Percentiles rank a stretch among this genome's conserved stretches.
phyloP scores from a whole-genome alignment of 345 rosid genomes.

The Leavenworthia alabamica region DNA sequence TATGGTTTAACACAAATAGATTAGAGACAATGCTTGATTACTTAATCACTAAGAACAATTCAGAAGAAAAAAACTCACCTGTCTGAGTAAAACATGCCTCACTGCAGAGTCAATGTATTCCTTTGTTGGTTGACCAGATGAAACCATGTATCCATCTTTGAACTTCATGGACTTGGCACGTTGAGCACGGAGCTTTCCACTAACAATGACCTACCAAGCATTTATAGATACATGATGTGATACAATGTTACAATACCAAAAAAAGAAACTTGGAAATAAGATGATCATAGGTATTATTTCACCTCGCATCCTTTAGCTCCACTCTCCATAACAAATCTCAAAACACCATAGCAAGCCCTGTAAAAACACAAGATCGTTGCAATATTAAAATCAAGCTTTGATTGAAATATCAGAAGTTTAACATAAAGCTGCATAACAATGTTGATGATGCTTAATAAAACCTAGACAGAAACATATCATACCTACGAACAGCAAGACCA shows the following conservation, averaged over 20 bases:
- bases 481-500: slow-evolving; percentile 89
- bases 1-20: no score
- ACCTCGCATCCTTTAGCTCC: no score
- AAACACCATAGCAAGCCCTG: slow-evolving; percentile 82
- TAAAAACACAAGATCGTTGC: neutral
- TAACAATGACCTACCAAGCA: slow-evolving; percentile 49
- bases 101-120: no score
- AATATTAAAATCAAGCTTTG: neutral
- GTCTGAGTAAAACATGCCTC: no score
- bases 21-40: neutral
- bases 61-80: no score
- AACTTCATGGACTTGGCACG: slow-evolving; percentile 80
- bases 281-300: no score
- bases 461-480: neutral
- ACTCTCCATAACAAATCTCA: slow-evolving; percentile 73
- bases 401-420: neutral
- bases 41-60: neutral
- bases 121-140: no score
- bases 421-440: neutral
- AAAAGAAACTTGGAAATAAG: no score
- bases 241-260: no score
- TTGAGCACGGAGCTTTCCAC: slow-evolving; percentile 69
- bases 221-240: neutral
- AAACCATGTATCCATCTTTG: no score
- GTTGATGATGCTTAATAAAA: neutral